Evolutionary conservation across 139 green algal genomes (phyloP), one percentile per base, ranked within the genome.

Genomic region (Auxenochlorella protothecoides): DNA sequence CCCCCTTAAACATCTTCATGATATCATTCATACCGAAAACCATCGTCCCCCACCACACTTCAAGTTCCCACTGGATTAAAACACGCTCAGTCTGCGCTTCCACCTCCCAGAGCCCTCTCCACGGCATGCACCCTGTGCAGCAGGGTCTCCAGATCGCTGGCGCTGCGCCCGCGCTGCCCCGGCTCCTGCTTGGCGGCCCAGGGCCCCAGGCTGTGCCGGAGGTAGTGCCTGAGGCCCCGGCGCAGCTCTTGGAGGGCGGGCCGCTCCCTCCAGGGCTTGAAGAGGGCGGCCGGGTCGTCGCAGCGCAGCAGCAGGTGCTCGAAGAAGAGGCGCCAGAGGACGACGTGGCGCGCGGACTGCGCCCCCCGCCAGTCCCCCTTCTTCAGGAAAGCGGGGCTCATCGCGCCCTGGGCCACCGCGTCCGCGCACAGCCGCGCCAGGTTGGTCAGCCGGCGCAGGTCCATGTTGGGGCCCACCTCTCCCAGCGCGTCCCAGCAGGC

Each of bases 401-500:
- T 70, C 2, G 65, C 68, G 14, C 54, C 14, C 27, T 52, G 64
- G 3, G 57, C 64, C 5, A 84, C 66, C 12, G 86, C 65, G 11
- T 69, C 65, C 11, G 67, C 81, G 51, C 77, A 72, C 6, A 91
- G 73, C 6, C 79, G 79, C 2, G 79, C 78, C 62, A 92, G 71
- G 76, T 90, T 83, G 13, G 72, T 75, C 53, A 87, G 68, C 13
- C 78, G 77, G 7, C 81, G 72, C 55, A 76, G 68, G 52, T 85
- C 72, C 72, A 81, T 68, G 27, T n/a, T 16, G 57, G 53, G 62
- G 16, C 54, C 67, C 60, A 87, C 54, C 70, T 84, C 76, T 68
- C 88, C 88, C 72, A 90, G 78, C 44, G 88, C 82, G 80, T 96
- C 90, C 90, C 90, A 96, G 53, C 96, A 54, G 78, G 81, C 87